These are phyloP conservation scores for Begonia peltatifolia DNA, from an alignment of 306 rosid genomes.

Conservation along the genomic window DNA sequence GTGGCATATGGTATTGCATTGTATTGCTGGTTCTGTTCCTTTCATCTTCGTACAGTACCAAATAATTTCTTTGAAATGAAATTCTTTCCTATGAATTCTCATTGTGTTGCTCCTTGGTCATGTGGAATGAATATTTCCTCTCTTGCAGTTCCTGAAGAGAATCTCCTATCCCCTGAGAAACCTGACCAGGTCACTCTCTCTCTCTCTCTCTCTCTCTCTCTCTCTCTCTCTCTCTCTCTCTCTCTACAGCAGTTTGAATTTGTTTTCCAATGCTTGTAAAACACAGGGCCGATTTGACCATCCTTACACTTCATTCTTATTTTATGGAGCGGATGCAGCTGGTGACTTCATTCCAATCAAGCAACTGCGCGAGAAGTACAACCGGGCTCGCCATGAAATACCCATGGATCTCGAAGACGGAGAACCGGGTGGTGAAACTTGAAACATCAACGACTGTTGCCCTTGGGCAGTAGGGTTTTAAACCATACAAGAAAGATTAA, in stretches of 20 bases:
- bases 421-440: slow-evolving; percentile 29
- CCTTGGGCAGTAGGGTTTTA: no score
- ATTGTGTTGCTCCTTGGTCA: no score
- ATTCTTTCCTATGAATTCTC: no score
- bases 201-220: background rate
- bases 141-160: slow-evolving; percentile 81
- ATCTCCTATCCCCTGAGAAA: slow-evolving; percentile 45
- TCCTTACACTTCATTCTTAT: slow-evolving; percentile 72
- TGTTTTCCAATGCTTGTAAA: no score
- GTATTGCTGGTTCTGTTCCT: no score
- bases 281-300: slow-evolving; percentile 71
- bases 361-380: slow-evolving; percentile 83
- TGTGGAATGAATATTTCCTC: slow-evolving; percentile 2
- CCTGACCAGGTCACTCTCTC: slow-evolving; percentile 47
- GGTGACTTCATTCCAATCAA: slow-evolving; percentile 89
- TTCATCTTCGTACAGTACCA: no score
- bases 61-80: no score
- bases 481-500: no score
- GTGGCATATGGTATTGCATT: slow-evolving; percentile 69
- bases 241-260: no score
- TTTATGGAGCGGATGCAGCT: slow-evolving; percentile 80
- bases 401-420: slow-evolving; percentile 47
- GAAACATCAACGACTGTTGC: slow-evolving; percentile 5
- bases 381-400: slow-evolving; percentile 61
- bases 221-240: background rate